Base-by-base conservation (phyloP, 2,329 filamentous ascomycete genomes). In the Grosmannia clavigera region DNA sequence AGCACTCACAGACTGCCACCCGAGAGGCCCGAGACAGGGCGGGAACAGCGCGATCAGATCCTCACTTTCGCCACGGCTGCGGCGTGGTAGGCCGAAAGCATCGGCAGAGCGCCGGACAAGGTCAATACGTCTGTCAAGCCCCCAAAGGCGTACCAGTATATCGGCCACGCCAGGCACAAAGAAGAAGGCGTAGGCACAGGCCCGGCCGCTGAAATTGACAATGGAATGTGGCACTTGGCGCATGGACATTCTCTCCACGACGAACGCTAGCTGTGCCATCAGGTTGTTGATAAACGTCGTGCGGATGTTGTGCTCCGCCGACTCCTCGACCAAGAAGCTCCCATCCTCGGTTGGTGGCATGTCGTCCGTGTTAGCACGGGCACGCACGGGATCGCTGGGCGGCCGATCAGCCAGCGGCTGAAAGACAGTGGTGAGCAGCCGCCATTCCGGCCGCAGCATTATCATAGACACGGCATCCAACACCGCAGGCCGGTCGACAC, bases 361-460 rank as follows among this genome's bases (percentile, higher is more conserved):
- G 46, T 77, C 78, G 16, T 78, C 80, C 2, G 81, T 79, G 62
- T 72, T 73, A 16, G 76, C 77, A 52, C 74, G 76, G 65, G 71
- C 71, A 43, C 72, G 76, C 25, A 75, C 71, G 25, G 71, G 71
- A 63, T 81, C 79, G 46, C 69, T 71, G 2, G 76, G 75, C 38
- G 74, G 76, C 55, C 83, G 81, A 51, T 85, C 80, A 14, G 72
- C 74, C 33, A 88, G 71, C 0, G 86, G 82, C 61, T 83, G 81
- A 68, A 88, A 86, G 25, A 80, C 82, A 4, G 84, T 84, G 0
- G 87, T 87, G 31, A 85, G 81, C 58, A 87, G 78, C 63, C 89
- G 84, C 92, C 92, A 96, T 73, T 96, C 92, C 0, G 87, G 84
- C 55, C 92, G 82, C 72, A 87, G 87, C 91, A 96, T 95, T 68